phyloP scores from a whole-genome alignment of 805 yeast species.

The Candida nemodendra region DNA sequence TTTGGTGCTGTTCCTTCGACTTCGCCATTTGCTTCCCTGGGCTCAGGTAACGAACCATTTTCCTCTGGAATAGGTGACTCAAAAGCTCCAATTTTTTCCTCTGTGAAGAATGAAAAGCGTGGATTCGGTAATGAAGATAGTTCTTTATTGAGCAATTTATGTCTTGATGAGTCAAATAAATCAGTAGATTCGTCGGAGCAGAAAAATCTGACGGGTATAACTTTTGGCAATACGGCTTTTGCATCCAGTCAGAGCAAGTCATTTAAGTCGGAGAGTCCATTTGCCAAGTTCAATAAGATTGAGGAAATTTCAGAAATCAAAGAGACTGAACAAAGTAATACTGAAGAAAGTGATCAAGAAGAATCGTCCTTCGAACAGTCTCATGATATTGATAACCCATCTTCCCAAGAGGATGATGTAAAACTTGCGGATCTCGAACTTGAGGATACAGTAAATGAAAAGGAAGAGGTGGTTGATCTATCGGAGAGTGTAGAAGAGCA shows the following conservation, averaged over 20 bases:
- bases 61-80: constrained; percentile 1
- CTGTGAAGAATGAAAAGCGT: constrained; percentile 5
- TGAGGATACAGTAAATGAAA: too few relatives aligned
- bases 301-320: too few relatives aligned
- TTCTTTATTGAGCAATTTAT: too few relatives aligned
- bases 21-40: constrained; percentile 10
- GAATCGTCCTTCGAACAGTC: too few relatives aligned
- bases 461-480: too few relatives aligned
- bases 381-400: too few relatives aligned
- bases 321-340: constrained; percentile 11
- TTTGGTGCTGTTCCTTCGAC: constrained; percentile 1
- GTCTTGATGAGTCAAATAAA: too few relatives aligned
- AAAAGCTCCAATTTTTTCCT: neutral
- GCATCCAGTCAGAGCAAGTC: neutral
- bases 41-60: neutral
- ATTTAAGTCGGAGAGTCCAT: neutral
- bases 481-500: too few relatives aligned
- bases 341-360: constrained; percentile 15
- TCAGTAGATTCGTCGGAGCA: too few relatives aligned
- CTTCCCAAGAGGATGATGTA: too few relatives aligned
- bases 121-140: constrained; percentile 17
- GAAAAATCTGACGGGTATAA: too few relatives aligned
- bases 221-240: neutral
- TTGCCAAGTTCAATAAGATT: neutral
- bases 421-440: too few relatives aligned